phyloP scores from a whole-genome alignment of 108 stramenopile species.

The Aurantiochytrium sp. region DNA sequence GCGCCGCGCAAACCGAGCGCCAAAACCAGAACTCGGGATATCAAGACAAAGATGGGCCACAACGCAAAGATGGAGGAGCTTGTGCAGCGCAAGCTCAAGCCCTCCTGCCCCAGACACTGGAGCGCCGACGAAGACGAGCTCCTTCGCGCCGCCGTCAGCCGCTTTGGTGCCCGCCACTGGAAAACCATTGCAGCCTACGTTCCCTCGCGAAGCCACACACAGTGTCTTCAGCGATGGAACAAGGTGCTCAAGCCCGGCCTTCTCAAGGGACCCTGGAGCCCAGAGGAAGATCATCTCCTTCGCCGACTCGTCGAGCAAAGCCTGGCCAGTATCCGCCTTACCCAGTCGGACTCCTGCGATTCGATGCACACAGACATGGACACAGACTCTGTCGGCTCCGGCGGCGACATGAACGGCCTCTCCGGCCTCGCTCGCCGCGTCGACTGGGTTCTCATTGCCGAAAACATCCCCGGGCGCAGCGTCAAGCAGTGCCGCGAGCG shows the following conservation, averaged over 20 bases:
- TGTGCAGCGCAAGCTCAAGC: not conserved
- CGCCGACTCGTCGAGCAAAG: conserved; percentile 10
- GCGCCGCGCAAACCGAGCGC: not conserved
- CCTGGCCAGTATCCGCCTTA: conserved; percentile 19
- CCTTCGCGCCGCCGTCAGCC: not conserved
- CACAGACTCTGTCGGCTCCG: not conserved
- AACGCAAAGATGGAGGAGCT: not conserved
- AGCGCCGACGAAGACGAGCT: conserved; percentile 26
- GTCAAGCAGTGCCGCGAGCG: conserved; percentile 45
- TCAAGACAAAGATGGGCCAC: not conserved
- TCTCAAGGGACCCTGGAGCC: conserved; percentile 48
- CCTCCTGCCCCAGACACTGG: conserved; percentile 10
- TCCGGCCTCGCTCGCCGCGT: not conserved
- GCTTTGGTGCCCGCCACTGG: not conserved
- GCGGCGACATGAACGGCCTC: not conserved
- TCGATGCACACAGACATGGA: not conserved
- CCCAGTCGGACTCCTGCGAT: not conserved
- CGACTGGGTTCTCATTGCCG: conserved; percentile 34
- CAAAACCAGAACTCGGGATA: not conserved
- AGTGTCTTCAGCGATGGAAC: conserved; percentile 59
- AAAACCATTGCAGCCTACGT: not conserved
- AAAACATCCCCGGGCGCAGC: conserved; percentile 25
- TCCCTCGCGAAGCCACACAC: conserved; percentile 39
- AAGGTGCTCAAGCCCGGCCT: conserved; percentile 55
- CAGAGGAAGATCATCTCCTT: conserved; percentile 47